Conservation (phyloP, 2,329 filamentous ascomycete species). For the Biscogniauxia marginata region DNA sequence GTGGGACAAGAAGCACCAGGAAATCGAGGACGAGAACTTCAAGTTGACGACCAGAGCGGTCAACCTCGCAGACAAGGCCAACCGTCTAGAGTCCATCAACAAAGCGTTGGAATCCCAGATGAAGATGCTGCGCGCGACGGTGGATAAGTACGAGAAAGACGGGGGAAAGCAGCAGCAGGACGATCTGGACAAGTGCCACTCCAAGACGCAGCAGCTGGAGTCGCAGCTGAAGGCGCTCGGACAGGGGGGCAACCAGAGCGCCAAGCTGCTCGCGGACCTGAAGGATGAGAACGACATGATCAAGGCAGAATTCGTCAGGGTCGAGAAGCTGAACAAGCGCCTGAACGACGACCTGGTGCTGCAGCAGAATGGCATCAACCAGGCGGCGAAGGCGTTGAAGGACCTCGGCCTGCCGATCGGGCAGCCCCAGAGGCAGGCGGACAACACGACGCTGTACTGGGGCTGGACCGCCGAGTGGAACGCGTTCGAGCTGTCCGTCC, state of each 20-base stretch:
- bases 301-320: neutral
- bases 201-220: neutral
- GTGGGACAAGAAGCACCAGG: constrained; percentile 24
- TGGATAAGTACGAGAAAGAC: neutral
- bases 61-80: constrained; percentile 1
- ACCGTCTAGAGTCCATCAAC: constrained; percentile 7
- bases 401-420: no score
- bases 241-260: constrained; percentile 2
- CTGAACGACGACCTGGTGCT: neutral
- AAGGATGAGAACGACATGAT: neutral
- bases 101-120: neutral
- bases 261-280: neutral
- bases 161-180: neutral
- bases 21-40: constrained; percentile 8
- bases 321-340: neutral
- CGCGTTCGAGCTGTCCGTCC: neutral
- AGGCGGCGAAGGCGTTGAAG: no score
- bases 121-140: neutral
- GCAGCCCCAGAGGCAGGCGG: no score
- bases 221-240: constrained; percentile 1
- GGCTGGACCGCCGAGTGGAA: neutral
- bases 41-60: constrained; percentile 3
- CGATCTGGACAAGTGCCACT: constrained; percentile 1
- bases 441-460: neutral
- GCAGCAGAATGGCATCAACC: no score